Base-by-base conservation (phyloP, 2,329 filamentous ascomycete genomes). In the Microcera coccophila region DNA sequence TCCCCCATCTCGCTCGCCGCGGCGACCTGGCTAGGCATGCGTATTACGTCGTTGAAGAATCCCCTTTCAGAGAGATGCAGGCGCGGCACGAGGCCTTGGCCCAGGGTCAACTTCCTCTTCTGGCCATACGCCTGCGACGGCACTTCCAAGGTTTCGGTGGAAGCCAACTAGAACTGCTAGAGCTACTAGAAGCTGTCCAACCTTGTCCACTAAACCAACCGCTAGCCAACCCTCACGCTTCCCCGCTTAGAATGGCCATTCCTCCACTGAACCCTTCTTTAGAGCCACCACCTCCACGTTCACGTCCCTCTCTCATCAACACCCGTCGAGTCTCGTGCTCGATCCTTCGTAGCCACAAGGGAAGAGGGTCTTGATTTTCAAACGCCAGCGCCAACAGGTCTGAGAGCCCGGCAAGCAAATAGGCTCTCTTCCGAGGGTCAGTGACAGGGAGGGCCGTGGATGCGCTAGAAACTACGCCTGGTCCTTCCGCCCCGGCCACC, bases 21-120 rank as follows among this genome's bases (percentile, higher is more conserved):
- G n/a, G n/a, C n/a, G n/a, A n/a, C n/a, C n/a, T n/a, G n/a, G n/a
- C n/a, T n/a, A n/a, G n/a, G n/a, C n/a, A n/a, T n/a, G n/a, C n/a
- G n/a, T n/a, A n/a, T n/a, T n/a, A n/a, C n/a, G n/a, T n/a, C n/a
- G n/a, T n/a, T n/a, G n/a, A n/a, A n/a, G 29, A 35, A 33, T 45
- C 53, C 55, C 39, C 34, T 55, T 57, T 51, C 52, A 53, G 55
- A 52, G 52, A 59, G 52, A 47, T 57, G 53, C 54, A 53, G 54
- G 15, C 46, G 44, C 51, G 35, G 50, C 37, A 47, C 34, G 41
- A 47, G 45, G 44, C 48, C 41, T 52, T 42, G 50, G 54, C 45
- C 41, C 17, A 46, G 53, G 55, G 48, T 40, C 53, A 51, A 55
- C 42, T 58, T 55, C 55, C 55, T 29, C 38, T 58, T 58, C 57